phyloP scores from a whole-genome alignment of 116 monocot genomes.

The Posidonia oceanica region DNA sequence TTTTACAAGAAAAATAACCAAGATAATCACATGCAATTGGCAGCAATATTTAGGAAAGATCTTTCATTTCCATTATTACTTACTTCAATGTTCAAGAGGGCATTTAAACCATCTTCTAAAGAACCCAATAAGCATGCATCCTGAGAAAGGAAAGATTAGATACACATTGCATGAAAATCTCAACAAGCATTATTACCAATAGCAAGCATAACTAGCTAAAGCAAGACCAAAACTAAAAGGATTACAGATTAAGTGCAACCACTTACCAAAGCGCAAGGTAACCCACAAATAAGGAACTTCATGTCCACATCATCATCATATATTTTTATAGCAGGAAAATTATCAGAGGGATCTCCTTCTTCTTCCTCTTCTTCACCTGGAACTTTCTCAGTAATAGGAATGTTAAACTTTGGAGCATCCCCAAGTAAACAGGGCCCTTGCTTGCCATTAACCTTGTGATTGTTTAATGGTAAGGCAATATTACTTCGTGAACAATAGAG shows the following conservation, averaged over 20 bases:
- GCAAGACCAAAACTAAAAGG: not conserved
- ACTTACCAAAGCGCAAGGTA: constrained; percentile 61
- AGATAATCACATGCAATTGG: not conserved
- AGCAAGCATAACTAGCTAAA: not conserved
- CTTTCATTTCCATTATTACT: constrained; percentile 3
- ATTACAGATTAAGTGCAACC: not conserved
- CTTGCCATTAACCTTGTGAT: constrained; percentile 27
- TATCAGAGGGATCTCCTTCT: constrained; percentile 33
- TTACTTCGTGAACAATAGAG: constrained; percentile 51
- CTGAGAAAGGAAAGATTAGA: constrained; percentile 21
- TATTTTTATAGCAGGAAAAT: constrained; percentile 51
- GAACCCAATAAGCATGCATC: constrained; percentile 70
- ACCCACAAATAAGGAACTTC: constrained; percentile 74
- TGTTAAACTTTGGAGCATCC: constrained; percentile 62
- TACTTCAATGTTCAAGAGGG: constrained; percentile 87
- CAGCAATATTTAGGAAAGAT: no score
- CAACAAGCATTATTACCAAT: not conserved
- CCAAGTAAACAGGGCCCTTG: constrained; percentile 58
- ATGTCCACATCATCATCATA: constrained; percentile 63
- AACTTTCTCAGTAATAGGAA: constrained; percentile 29
- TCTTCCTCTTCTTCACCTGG: constrained; percentile 23
- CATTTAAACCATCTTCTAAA: constrained; percentile 84
- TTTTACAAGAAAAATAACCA: not conserved
- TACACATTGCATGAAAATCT: not conserved
- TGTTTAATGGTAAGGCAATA: constrained; percentile 23